Percentiles rank a stretch among this genome's conserved stretches.
Conservation (phyloP, 2,329 filamentous ascomycete genomes). For the Aspergillus calidoustus region DNA sequence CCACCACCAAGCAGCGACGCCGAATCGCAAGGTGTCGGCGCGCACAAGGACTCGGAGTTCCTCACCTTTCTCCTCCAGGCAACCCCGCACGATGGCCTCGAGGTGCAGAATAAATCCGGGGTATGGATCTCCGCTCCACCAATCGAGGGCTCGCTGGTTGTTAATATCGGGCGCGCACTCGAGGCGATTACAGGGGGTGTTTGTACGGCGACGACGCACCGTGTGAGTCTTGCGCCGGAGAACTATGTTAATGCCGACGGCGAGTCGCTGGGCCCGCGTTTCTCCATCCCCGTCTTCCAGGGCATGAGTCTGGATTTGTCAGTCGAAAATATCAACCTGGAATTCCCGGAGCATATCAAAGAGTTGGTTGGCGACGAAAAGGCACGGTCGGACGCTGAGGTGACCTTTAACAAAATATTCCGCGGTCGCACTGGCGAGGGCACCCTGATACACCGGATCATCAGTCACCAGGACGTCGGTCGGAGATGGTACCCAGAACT, state of each 20-base stretch:
- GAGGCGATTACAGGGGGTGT: constrained; percentile 42
- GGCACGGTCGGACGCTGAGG: constrained; percentile 42
- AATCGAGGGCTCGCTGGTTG: constrained; percentile 51
- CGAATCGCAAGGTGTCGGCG: constrained; percentile 46
- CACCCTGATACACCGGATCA: constrained; percentile 41
- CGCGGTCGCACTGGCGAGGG: constrained; percentile 37
- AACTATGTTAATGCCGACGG: constrained; percentile 34
- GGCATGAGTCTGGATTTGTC: constrained; percentile 41
- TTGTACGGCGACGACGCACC: constrained; percentile 43
- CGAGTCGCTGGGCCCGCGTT: constrained; percentile 35
- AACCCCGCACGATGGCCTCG: constrained; percentile 48
- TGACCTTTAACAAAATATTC: constrained; percentile 41
- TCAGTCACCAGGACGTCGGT: constrained; percentile 44
- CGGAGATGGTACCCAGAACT: constrained; percentile 43
- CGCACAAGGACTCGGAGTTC: constrained; percentile 56
- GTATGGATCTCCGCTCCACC: constrained; percentile 53
- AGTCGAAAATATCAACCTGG: constrained; percentile 33
- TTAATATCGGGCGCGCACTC: constrained; percentile 52
- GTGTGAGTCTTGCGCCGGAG: constrained; percentile 34
- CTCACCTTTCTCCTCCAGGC: constrained; percentile 56
- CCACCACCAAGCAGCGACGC: constrained; percentile 38
- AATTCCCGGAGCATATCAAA: constrained; percentile 37
- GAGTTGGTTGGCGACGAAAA: constrained; percentile 37
- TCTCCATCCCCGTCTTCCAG: constrained; percentile 43
- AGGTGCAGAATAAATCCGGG: constrained; percentile 54